Conservation (phyloP, 768 basidiomycete species). For the Hortiboletus flavorubellus region DNA sequence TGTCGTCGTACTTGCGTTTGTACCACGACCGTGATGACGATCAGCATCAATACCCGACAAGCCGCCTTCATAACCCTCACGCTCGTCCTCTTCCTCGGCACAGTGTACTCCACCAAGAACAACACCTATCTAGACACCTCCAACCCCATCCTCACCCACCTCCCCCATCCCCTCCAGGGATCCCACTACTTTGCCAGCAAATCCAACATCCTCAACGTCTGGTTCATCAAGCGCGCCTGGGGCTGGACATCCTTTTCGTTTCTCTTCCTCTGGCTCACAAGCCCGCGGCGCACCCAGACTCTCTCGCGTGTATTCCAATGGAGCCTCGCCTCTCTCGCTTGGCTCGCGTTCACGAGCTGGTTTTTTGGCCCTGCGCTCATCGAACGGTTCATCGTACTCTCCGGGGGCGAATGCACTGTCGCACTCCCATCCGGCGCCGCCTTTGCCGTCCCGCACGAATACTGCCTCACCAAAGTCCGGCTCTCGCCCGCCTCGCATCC, state of each 20-base stretch:
- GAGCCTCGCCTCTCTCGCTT: constrained; percentile 56
- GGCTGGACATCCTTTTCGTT: constrained; percentile 81
- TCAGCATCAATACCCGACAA: constrained; percentile 23
- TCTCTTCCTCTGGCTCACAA: constrained; percentile 54
- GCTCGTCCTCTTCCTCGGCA: constrained; percentile 54
- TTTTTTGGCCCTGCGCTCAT: constrained; percentile 84
- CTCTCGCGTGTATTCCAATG: constrained; percentile 49
- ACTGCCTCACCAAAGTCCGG: constrained; percentile 49
- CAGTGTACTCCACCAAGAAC: constrained; percentile 59
- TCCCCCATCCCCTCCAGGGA: constrained; percentile 62
- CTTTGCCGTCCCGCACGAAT: constrained; percentile 52
- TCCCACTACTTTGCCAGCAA: constrained; percentile 79
- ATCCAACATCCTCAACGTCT: constrained; percentile 73
- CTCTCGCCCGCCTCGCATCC: constrained; percentile 65
- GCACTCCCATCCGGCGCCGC: constrained; percentile 53
- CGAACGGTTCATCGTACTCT: constrained; percentile 57
- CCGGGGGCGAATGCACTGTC: constrained; percentile 79
- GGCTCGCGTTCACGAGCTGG: constrained; percentile 79
- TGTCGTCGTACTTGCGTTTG: background rate
- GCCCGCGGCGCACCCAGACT: constrained; percentile 44
- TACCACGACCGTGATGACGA: constrained; percentile 8
- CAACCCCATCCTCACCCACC: constrained; percentile 61
- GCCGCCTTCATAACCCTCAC: constrained; percentile 42
- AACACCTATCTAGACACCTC: constrained; percentile 84
- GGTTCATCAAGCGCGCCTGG: constrained; percentile 91